phyloP scores from a whole-genome alignment of 306 rosid genomes.

The Fagus sylvatica region DNA sequence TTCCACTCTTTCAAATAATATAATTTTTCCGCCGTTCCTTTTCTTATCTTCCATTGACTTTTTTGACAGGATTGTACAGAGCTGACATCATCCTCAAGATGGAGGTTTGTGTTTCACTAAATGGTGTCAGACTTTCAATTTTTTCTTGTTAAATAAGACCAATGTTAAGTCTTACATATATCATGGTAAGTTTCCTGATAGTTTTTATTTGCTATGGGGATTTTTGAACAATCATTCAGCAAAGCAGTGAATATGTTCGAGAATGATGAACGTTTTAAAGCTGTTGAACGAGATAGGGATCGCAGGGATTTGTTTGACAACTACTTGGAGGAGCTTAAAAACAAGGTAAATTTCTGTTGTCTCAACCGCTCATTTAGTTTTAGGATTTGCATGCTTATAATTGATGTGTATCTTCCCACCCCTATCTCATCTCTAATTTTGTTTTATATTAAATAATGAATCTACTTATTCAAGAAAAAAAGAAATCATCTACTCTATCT shows the following conservation, averaged over 20 bases:
- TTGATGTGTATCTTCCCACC: not conserved
- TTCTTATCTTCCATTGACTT: slow-evolving; percentile 22
- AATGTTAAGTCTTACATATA: slow-evolving; percentile 3
- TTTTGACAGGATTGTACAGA: slow-evolving; percentile 77
- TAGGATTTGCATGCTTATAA: slow-evolving; percentile 8
- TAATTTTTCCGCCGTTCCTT: slow-evolving; percentile 19
- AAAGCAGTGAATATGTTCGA: slow-evolving; percentile 75
- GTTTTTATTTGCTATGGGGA: slow-evolving; percentile 20
- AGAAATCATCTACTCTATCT: no score
- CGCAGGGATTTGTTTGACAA: slow-evolving; percentile 78
- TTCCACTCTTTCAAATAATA: slow-evolving; percentile 12
- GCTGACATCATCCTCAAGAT: slow-evolving; percentile 74
- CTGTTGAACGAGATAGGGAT: slow-evolving; percentile 87
- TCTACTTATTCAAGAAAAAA: no score
- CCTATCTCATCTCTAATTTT: not conserved
- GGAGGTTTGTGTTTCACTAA: slow-evolving; percentile 57
- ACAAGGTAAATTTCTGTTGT: slow-evolving; percentile 54
- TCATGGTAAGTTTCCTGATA: slow-evolving; percentile 14
- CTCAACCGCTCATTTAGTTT: slow-evolving; percentile 19
- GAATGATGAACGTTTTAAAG: slow-evolving; percentile 82
- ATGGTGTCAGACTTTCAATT: slow-evolving; percentile 15
- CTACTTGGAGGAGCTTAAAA: slow-evolving; percentile 67
- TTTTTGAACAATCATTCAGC: slow-evolving; percentile 45
- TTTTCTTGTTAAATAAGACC: not conserved
- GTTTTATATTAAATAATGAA: not conserved